A percentile compares a stretch with the other conserved stretches of the same genome.
phyloP scores from a whole-genome alignment of 2,329 filamentous ascomycete species.

The Xylaria digitata region DNA sequence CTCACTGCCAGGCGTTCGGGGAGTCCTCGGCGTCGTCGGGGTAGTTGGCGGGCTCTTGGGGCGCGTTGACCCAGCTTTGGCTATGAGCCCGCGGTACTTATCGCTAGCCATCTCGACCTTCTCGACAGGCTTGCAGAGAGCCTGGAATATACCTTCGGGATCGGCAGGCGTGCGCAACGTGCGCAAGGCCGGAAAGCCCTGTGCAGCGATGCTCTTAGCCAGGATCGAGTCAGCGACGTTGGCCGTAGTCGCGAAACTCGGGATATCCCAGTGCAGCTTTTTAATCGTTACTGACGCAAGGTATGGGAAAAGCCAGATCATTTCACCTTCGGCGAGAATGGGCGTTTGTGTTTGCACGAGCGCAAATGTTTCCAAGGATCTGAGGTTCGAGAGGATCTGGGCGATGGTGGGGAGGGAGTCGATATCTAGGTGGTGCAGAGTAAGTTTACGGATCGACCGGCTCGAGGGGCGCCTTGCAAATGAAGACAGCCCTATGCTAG shows the following conservation, averaged over 20 bases:
- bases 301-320: constrained; percentile 73
- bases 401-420: constrained; percentile 67
- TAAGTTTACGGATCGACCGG: constrained; percentile 60
- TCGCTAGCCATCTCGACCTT: constrained; percentile 64
- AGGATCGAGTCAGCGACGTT: constrained; percentile 70
- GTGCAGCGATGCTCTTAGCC: constrained; percentile 65
- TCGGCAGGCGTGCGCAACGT: constrained; percentile 74
- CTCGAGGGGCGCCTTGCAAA: constrained; percentile 65
- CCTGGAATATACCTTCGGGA: constrained; percentile 75
- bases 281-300: constrained; percentile 66
- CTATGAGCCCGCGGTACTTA: constrained; percentile 54
- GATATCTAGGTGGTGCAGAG: constrained; percentile 67
- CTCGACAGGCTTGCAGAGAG: constrained; percentile 72
- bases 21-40: constrained; percentile 51
- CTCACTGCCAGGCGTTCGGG: constrained; percentile 40
- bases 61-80: constrained; percentile 40
- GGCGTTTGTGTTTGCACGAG: constrained; percentile 67
- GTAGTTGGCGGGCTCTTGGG: constrained; percentile 48
- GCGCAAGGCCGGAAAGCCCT: constrained; percentile 72
- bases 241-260: constrained; percentile 58
- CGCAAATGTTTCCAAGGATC: constrained; percentile 60
- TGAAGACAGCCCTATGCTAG: constrained; percentile 65
- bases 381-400: constrained; percentile 68
- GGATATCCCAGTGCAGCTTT: constrained; percentile 73
- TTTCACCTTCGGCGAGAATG: constrained; percentile 64